Evolutionary conservation across 2,329 filamentous ascomycete genomes (phyloP).

Genomic region (Fusarium fujikuroi): DNA sequence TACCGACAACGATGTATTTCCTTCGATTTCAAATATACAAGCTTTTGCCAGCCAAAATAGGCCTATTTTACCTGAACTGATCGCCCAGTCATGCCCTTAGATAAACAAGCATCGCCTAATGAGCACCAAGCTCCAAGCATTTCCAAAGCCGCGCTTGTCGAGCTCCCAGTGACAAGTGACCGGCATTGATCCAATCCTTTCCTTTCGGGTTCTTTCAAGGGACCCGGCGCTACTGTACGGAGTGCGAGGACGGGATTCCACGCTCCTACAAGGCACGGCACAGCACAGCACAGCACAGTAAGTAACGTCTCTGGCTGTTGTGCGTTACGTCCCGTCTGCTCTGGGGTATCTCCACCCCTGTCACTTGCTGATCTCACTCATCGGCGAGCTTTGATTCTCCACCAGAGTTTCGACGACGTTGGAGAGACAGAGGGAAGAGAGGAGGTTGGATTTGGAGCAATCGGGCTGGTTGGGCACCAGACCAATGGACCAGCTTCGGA

Average conservation of each 20-base stretch:
- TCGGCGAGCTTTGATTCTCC: constrained; percentile 25
- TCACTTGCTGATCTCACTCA: constrained; percentile 27
- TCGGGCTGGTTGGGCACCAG: constrained; percentile 27
- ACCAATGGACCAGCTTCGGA: constrained; percentile 4
- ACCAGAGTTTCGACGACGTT: constrained; percentile 28
- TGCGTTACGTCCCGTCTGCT: constrained; percentile 11
- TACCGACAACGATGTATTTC: background rate
- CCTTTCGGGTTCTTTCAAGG: constrained; percentile 16
- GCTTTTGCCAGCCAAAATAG: background rate
- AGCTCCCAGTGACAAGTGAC: constrained; percentile 23
- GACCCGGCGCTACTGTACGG: constrained; percentile 7
- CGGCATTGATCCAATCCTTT: constrained; percentile 30
- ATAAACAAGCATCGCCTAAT: background rate
- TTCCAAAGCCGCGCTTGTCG: constrained; percentile 41
- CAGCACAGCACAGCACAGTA: constrained; percentile 16
- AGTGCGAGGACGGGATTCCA: constrained; percentile 5
- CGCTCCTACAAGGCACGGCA: constrained; percentile 13
- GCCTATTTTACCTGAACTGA: background rate
- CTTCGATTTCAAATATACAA: background rate
- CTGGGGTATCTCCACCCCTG: constrained; percentile 19
- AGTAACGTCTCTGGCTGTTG: background rate
- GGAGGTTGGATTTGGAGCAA: constrained; percentile 17
- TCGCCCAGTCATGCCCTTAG: background rate
- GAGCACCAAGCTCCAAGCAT: constrained; percentile 2
- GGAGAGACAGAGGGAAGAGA: constrained; percentile 11